Evolutionary conservation across 768 basidiomycete genomes (phyloP), one percentile per base, ranked within the genome.

Genomic region (Ramaria rubella): DNA sequence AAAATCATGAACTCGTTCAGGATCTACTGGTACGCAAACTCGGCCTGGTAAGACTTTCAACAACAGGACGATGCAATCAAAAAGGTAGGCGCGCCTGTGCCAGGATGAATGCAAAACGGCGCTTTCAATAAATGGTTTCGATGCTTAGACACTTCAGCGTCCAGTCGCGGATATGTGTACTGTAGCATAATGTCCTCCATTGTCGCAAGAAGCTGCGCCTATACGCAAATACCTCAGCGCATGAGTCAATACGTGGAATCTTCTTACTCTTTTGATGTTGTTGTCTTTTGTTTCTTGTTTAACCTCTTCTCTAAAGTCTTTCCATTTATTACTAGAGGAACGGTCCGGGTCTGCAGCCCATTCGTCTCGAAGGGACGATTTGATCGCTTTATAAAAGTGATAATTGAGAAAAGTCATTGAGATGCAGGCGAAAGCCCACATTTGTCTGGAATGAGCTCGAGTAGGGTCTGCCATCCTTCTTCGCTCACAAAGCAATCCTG

Each of bases 71-170:
- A 21, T 8, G 31, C 9, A 17, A 56, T 24, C 3, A 43, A 44
- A 33, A 34, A 38, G 43, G 19, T 61, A 71, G 60, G 17, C 73
- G 73, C 73, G 48, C 55, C 55, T 2, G 96, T 99, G 61, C 90
- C 90, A 0, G 96, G 96, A 70, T 99, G 96, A 0, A 98, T 76
- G 67, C 94, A 96, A 71, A 99, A 99, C 0, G 96, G 96, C 21
- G 92, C 87, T 72, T 99, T 99, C 53, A 99, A 81, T 73, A 99
- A 78, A 75, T 99, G 96, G 73, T 99, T 98, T 49, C 94, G 81
- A 66, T 94, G 91, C 66, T 98, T 95, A 2, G 94, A 94, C 27
- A 99, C 96, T 69, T 99, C 96, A 14, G 90, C 89, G 69, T 99
- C 96, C 53, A 99, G 80, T 12, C 96, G 84, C 1, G 95, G 95